Percentiles rank a stretch among this genome's conserved stretches.
Evolutionary conservation across 768 basidiomycete species (phyloP).

Genomic region (Mycena maculata): DNA sequence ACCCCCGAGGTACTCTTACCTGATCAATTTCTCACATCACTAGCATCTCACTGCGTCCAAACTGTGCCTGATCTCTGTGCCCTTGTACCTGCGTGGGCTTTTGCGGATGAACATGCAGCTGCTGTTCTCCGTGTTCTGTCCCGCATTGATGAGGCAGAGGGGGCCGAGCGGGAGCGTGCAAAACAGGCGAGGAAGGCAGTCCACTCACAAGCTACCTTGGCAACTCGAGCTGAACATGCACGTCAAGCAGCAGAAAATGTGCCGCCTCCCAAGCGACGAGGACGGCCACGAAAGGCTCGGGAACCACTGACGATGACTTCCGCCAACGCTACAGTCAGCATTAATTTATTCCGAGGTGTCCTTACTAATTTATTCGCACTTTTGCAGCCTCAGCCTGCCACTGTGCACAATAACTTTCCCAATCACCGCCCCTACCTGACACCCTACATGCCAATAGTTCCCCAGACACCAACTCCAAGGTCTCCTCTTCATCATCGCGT

Average conservation of each 20-base stretch:
- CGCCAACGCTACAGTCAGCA: neutral
- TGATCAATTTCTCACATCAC: constrained; percentile 39
- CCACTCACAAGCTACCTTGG: neutral
- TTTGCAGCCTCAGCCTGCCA: neutral
- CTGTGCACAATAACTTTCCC: neutral
- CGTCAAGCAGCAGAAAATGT: neutral
- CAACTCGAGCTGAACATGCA: neutral
- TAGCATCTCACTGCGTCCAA: constrained; percentile 36
- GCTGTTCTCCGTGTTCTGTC: constrained; percentile 9
- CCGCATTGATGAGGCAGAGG: constrained; percentile 10
- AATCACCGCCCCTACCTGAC: neutral
- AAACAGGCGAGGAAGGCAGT: neutral
- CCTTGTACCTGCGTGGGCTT: constrained; percentile 19
- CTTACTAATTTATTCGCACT: constrained; percentile 7
- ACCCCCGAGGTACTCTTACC: constrained; percentile 38
- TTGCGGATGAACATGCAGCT: neutral
- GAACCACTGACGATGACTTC: neutral
- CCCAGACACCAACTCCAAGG: neutral
- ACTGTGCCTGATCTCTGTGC: constrained; percentile 32
- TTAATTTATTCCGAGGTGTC: neutral
- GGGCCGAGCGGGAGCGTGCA: neutral
- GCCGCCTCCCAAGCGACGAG: neutral
- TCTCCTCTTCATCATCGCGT: neutral
- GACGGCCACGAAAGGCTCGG: neutral
- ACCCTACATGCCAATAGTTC: neutral